A percentile compares a stretch with the other conserved stretches of the same genome.
These are phyloP conservation scores for Celoporthe dispersa DNA, from an alignment of 2,329 filamentous ascomycete genomes.

Conservation along the genomic window DNA sequence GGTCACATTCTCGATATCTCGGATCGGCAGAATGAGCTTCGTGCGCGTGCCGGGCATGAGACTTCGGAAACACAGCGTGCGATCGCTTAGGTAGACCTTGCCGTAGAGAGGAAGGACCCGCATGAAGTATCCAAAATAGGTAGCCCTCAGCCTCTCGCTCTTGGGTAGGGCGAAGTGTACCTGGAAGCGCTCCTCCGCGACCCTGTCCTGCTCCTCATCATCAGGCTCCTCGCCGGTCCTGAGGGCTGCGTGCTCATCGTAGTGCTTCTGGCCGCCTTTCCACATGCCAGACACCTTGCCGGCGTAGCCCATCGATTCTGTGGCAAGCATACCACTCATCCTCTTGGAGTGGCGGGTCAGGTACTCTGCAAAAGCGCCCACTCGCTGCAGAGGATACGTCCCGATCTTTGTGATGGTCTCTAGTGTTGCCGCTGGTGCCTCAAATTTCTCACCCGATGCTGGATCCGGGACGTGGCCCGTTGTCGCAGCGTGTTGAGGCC, in stretches of 20 bases:
- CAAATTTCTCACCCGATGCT: constrained; percentile 34
- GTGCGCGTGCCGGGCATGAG: constrained; percentile 86
- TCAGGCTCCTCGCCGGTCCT: constrained; percentile 59
- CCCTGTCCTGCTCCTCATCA: constrained; percentile 56
- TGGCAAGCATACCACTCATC: constrained; percentile 82
- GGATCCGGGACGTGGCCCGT: constrained; percentile 44
- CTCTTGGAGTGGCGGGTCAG: constrained; percentile 77
- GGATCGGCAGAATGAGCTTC: constrained; percentile 88
- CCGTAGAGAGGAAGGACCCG: constrained; percentile 90
- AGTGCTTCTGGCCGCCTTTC: constrained; percentile 88
- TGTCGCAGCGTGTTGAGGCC: constrained; percentile 42
- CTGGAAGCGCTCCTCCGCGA: constrained; percentile 77
- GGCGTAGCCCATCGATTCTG: constrained; percentile 93
- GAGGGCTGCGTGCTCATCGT: constrained; percentile 64
- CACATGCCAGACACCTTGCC: constrained; percentile 98
- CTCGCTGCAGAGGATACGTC: constrained; percentile 80
- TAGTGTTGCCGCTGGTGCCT: constrained; percentile 47
- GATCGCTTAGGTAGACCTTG: constrained; percentile 92
- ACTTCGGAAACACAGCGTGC: constrained; percentile 90
- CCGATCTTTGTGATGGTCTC: constrained; percentile 65
- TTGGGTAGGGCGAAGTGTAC: constrained; percentile 88
- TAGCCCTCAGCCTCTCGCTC: constrained; percentile 81
- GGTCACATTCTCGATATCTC: constrained; percentile 88
- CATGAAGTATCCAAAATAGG: constrained; percentile 91
- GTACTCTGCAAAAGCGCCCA: constrained; percentile 81